Conservation (phyloP, 2,329 filamentous ascomycete species). For the Thelonectria rubi region DNA sequence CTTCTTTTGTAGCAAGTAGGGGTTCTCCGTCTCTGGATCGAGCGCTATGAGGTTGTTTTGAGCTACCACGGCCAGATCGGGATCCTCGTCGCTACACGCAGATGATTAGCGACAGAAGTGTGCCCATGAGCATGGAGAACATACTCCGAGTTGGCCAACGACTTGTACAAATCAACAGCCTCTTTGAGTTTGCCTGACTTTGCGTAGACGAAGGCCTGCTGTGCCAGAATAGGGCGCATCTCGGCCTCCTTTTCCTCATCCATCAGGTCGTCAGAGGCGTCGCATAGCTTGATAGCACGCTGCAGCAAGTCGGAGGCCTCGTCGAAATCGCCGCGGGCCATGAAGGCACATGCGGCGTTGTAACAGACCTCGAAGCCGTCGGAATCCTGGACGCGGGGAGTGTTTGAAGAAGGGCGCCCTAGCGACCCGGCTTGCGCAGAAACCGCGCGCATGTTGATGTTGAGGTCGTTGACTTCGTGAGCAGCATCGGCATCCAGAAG, state of each 20-base stretch:
- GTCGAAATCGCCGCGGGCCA: slow-evolving; percentile 73
- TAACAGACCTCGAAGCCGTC: slow-evolving; percentile 85
- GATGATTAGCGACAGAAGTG: slow-evolving; percentile 36
- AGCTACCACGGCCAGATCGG: slow-evolving; percentile 71
- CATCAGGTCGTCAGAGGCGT: slow-evolving; percentile 75
- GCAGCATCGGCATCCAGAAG: slow-evolving; percentile 59
- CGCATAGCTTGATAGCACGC: slow-evolving; percentile 75
- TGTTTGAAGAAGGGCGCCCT: slow-evolving; percentile 55
- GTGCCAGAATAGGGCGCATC: slow-evolving; percentile 77
- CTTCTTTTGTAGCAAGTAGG: slow-evolving; percentile 72
- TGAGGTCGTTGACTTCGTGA: slow-evolving; percentile 77
- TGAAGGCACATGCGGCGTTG: slow-evolving; percentile 78
- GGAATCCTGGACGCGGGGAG: slow-evolving; percentile 64
- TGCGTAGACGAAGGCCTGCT: slow-evolving; percentile 77
- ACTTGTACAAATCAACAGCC: slow-evolving; percentile 68
- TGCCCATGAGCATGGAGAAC: slow-evolving; percentile 39
- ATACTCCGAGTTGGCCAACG: slow-evolving; percentile 70
- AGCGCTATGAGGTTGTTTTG: slow-evolving; percentile 68
- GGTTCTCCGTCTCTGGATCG: slow-evolving; percentile 61
- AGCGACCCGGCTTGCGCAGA: slow-evolving; percentile 79
- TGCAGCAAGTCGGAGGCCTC: slow-evolving; percentile 74
- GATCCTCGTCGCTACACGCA: slow-evolving; percentile 68
- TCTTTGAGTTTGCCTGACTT: slow-evolving; percentile 73
- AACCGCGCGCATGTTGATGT: slow-evolving; percentile 78
- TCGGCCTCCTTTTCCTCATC: slow-evolving; percentile 80